A percentile compares a stretch with the other conserved stretches of the same genome.
These are phyloP conservation scores for Globisporangium nunn DNA, from an alignment of 352 stramenopile species.

Conservation along the genomic window DNA sequence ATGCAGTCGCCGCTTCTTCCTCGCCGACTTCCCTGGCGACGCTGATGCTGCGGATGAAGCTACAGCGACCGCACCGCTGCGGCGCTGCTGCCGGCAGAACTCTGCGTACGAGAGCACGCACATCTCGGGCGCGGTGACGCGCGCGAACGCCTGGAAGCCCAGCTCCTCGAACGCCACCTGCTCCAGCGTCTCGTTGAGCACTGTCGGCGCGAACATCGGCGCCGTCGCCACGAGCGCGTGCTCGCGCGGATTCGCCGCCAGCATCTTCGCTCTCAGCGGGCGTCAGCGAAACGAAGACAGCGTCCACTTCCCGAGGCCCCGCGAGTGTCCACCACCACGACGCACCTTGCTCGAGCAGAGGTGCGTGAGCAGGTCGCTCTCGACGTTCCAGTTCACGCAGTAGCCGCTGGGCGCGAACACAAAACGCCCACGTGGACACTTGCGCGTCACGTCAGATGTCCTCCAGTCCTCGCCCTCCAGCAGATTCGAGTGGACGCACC, in stretches of 20 bases:
- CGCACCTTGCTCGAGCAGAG: conserved; percentile 40
- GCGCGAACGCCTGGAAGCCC: conserved; percentile 44
- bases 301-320: too few relatives aligned
- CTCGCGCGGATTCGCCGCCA: conserved; percentile 40
- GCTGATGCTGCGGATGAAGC: not conserved
- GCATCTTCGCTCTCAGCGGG: conserved; percentile 16
- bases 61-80: conserved; percentile 6
- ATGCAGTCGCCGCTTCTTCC: conserved; percentile 14
- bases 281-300: not conserved
- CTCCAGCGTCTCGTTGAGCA: conserved; percentile 68
- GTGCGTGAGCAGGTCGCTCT: conserved; percentile 51
- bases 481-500: conserved; percentile 13
- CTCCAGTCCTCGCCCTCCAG: not conserved
- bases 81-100: conserved; percentile 13
- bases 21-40: not conserved
- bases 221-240: conserved; percentile 49
- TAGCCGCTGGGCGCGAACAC: conserved; percentile 35
- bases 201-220: conserved; percentile 43
- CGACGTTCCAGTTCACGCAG: conserved; percentile 78
- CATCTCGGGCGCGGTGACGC: conserved; percentile 48
- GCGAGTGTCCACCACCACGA: not conserved
- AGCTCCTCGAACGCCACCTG: conserved; percentile 79
- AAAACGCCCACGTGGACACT: not conserved
- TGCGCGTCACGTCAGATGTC: not conserved
- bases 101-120: conserved; percentile 56